A percentile compares a stretch with the other conserved stretches of the same genome.
Evolutionary conservation across 805 yeast species (phyloP).

Genomic region (Metschnikowia bowlesiae): DNA sequence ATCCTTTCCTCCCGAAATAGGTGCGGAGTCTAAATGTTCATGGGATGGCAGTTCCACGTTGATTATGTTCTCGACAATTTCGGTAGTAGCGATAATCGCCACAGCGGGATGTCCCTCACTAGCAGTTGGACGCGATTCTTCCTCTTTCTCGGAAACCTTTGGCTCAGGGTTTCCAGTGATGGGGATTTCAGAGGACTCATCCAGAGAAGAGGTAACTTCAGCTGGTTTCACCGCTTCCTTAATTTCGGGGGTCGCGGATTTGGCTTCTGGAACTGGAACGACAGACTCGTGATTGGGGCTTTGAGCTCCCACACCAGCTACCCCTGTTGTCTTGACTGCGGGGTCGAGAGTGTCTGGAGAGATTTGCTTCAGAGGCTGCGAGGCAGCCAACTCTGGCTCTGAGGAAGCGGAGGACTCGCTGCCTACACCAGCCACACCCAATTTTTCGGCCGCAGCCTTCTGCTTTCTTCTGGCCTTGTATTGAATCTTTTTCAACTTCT

Average conservation of each 20-base stretch:
- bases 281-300: not conserved
- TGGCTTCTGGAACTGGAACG: not conserved
- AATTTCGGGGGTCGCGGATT: no score
- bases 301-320: not conserved
- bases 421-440: not conserved
- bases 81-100: not conserved
- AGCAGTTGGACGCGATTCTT: not conserved
- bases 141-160: not conserved
- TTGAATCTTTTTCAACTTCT: conserved; percentile 41
- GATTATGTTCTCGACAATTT: not conserved
- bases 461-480: conserved; percentile 40
- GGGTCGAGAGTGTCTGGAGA: not conserved
- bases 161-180: not conserved
- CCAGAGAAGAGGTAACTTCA: not conserved
- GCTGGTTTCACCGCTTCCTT: not conserved
- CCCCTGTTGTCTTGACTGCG: not conserved
- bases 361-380: not conserved
- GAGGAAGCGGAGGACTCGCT: conserved; percentile 2
- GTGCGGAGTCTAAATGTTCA: not conserved
- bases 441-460: conserved; percentile 15
- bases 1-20: no score
- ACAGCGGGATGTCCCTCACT: conserved; percentile 1
- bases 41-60: not conserved
- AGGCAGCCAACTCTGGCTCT: not conserved
- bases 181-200: not conserved